phyloP scores from a whole-genome alignment of 2,329 filamentous ascomycete genomes.

The Talaromyces sp. region DNA sequence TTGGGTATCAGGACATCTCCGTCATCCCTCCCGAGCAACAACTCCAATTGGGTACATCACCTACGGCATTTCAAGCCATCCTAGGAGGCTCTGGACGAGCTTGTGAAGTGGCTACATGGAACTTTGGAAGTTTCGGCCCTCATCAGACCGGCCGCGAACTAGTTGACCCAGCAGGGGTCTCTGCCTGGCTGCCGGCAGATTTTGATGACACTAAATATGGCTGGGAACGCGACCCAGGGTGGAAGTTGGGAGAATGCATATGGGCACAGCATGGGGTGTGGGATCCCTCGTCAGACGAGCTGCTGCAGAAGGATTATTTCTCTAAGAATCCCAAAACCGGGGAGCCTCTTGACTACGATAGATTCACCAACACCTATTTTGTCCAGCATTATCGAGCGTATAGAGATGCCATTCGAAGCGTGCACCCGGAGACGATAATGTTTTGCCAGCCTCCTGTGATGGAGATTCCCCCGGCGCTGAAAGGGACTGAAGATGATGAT shows the following conservation, averaged over 20 bases:
- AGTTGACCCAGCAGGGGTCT: slow-evolving; percentile 81
- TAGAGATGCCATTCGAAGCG: slow-evolving; percentile 64
- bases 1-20: slow-evolving; percentile 76
- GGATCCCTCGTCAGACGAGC: slow-evolving; percentile 71
- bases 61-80: slow-evolving; percentile 91
- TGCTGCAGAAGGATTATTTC: slow-evolving; percentile 86
- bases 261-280: slow-evolving; percentile 98
- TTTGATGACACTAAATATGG: slow-evolving; percentile 86
- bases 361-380: slow-evolving; percentile 88
- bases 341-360: slow-evolving; percentile 69
- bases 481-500: slow-evolving; percentile 83
- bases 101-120: slow-evolving; percentile 86
- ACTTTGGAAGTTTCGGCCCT: slow-evolving; percentile 87
- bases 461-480: slow-evolving; percentile 83
- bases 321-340: slow-evolving; percentile 70
- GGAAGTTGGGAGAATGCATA: slow-evolving; percentile 89
- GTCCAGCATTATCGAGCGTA: slow-evolving; percentile 79
- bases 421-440: slow-evolving; percentile 78
- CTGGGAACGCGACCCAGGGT: slow-evolving; percentile 79
- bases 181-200: slow-evolving; percentile 74
- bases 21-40: slow-evolving; percentile 81
- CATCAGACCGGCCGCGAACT: slow-evolving; percentile 80
- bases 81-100: slow-evolving; percentile 85
- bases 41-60: slow-evolving; percentile 85
- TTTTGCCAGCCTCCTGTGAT: slow-evolving; percentile 88